Conservation (phyloP, 306 rosid species). For the Vigna mungo region DNA sequence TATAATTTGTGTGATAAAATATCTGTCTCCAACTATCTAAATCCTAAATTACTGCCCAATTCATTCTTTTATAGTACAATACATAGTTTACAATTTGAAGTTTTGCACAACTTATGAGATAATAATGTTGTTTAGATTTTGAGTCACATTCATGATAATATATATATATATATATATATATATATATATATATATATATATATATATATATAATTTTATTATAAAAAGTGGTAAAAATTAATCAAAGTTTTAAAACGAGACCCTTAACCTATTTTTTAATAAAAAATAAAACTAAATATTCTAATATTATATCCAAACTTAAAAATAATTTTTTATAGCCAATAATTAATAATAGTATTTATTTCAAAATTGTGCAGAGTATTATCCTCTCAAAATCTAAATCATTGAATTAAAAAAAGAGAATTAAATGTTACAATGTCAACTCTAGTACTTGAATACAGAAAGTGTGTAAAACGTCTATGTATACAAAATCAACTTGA, state of each 20-base stretch:
- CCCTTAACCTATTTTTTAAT: background rate
- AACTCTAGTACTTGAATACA: background rate
- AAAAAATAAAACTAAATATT: background rate
- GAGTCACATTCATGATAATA: background rate
- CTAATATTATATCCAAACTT: background rate
- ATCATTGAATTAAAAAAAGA: background rate
- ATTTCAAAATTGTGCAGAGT: background rate
- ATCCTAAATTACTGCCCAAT: background rate
- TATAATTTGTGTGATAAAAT: background rate
- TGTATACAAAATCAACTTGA: background rate
- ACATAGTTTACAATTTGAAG: background rate
- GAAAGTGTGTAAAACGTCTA: background rate
- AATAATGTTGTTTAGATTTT: background rate
- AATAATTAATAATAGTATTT: background rate
- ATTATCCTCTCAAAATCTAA: conserved; percentile 1
- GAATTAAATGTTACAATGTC: too few relatives aligned
- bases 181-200: too few relatives aligned
- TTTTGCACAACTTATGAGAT: background rate
- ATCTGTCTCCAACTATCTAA: background rate
- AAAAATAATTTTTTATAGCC: background rate
- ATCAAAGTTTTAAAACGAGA: background rate
- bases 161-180: too few relatives aligned
- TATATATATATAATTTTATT: background rate
- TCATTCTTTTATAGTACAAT: background rate
- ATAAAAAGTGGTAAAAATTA: background rate